These are phyloP conservation scores for Phytophthora melonis DNA, from an alignment of 352 stramenopile genomes.

Conservation along the genomic window DNA sequence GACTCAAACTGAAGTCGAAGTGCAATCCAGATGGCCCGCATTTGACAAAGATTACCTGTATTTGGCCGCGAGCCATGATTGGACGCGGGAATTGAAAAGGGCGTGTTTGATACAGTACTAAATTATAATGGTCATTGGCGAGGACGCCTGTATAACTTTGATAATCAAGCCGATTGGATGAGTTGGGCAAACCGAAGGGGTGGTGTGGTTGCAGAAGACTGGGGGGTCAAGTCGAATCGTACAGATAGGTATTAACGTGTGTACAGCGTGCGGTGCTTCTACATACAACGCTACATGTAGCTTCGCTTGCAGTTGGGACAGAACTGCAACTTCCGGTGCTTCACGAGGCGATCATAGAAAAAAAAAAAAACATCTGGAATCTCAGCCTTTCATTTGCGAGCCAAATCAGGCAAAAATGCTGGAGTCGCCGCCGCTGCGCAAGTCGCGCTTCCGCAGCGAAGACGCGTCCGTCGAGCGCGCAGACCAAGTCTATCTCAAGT, in stretches of 20 bases:
- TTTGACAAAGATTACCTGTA: neutral
- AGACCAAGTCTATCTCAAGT: slow-evolving; percentile 45
- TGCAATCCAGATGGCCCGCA: neutral
- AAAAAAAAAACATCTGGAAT: too few species aligned
- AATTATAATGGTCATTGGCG: too few species aligned
- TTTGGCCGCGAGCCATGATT: neutral
- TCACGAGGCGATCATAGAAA: too few species aligned
- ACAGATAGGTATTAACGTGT: too few species aligned
- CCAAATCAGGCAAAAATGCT: slow-evolving; percentile 8
- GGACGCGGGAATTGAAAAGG: neutral
- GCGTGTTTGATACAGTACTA: neutral
- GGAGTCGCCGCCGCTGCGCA: slow-evolving; percentile 5
- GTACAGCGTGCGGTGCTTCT: neutral
- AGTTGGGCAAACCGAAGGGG: neutral
- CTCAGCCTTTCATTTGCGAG: neutral
- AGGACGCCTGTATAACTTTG: too few species aligned
- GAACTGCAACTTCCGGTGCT: too few species aligned
- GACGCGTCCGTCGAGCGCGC: slow-evolving; percentile 5
- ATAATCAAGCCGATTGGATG: slow-evolving; percentile 1
- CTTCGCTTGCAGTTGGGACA: too few species aligned
- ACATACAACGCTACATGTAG: too few species aligned
- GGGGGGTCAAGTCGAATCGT: too few species aligned
- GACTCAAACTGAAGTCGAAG: neutral
- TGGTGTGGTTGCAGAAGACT: neutral
- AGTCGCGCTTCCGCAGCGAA: slow-evolving; percentile 16